A percentile compares a stretch with the other conserved stretches of the same genome.
These are phyloP conservation scores for Penicillium concentricum DNA, from an alignment of 2,329 filamentous ascomycete genomes.

Conservation along the genomic window DNA sequence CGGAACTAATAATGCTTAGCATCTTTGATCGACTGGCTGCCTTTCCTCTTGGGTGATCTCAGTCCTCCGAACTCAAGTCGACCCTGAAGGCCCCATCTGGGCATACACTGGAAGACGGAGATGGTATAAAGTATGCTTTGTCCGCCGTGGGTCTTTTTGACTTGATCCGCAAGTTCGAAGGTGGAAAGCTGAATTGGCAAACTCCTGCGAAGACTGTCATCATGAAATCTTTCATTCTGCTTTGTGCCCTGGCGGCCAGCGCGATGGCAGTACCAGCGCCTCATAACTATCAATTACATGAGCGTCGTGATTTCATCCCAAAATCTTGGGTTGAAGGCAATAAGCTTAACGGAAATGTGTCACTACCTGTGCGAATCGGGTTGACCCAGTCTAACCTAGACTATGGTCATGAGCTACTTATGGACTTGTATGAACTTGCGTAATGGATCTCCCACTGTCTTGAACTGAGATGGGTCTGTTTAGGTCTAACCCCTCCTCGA, in stretches of 20 bases:
- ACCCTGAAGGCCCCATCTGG: constrained; percentile 3
- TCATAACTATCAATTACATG: constrained; percentile 30
- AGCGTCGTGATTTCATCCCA: constrained; percentile 31
- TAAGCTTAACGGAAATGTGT: constrained; percentile 20
- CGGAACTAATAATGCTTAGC: constrained; percentile 4
- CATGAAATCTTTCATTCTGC: constrained; percentile 26
- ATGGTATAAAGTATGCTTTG: not conserved
- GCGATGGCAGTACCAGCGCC: constrained; percentile 25
- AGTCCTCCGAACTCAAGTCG: not conserved
- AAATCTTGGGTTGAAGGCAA: constrained; percentile 28
- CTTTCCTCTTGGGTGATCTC: constrained; percentile 6
- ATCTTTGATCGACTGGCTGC: constrained; percentile 11
- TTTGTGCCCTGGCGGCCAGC: constrained; percentile 20
- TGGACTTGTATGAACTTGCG: constrained; percentile 29
- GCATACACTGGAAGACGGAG: not conserved
- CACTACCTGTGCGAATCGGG: constrained; percentile 29
- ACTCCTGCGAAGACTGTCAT: not conserved
- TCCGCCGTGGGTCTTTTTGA: not conserved
- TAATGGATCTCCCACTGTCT: not conserved
- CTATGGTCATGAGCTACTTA: constrained; percentile 29
- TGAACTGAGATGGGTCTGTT: not conserved
- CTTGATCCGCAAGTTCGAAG: not conserved
- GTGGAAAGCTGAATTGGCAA: not conserved
- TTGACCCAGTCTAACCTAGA: constrained; percentile 30
- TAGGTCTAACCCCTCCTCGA: constrained; percentile 39